A percentile compares a stretch with the other conserved stretches of the same genome.
phyloP scores from a whole-genome alignment of 73 alveolate genomes.

The Symbiodinium pilosum region DNA sequence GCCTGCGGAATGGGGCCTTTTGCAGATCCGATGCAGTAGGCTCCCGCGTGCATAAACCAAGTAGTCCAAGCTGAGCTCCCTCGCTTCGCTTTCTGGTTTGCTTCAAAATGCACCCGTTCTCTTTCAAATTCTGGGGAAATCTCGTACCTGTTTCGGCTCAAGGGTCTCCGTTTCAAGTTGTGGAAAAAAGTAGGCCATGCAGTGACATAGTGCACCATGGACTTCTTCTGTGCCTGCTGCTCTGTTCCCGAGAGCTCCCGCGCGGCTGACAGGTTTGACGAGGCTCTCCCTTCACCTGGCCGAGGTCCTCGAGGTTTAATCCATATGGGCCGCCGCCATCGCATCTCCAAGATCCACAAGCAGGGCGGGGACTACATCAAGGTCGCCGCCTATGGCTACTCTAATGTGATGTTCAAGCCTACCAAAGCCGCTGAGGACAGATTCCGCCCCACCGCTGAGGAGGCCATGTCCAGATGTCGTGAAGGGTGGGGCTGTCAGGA shows the following conservation, averaged over 20 bases:
- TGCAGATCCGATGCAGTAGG: too few species aligned
- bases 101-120: too few species aligned
- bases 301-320: not conserved
- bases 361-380: not conserved
- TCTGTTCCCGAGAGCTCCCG: not conserved
- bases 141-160: too few species aligned
- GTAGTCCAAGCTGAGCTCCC: too few species aligned
- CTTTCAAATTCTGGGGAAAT: too few species aligned
- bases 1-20: too few species aligned
- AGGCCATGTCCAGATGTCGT: constrained; percentile 12
- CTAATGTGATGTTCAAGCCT: not conserved
- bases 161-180: not conserved
- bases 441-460: not conserved
- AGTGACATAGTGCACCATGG: not conserved
- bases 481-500: not conserved
- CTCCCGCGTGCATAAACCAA: too few species aligned
- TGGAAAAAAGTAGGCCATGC: not conserved
- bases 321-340: not conserved
- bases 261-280: not conserved
- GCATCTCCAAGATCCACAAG: not conserved
- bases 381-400: not conserved
- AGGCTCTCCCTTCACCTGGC: not conserved
- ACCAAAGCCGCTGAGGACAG: not conserved
- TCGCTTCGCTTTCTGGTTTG: too few species aligned
- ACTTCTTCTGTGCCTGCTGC: not conserved